These are phyloP conservation scores for Aspergillus haitiensis DNA, from an alignment of 495 filamentous ascomycete species.

Conservation along the genomic window DNA sequence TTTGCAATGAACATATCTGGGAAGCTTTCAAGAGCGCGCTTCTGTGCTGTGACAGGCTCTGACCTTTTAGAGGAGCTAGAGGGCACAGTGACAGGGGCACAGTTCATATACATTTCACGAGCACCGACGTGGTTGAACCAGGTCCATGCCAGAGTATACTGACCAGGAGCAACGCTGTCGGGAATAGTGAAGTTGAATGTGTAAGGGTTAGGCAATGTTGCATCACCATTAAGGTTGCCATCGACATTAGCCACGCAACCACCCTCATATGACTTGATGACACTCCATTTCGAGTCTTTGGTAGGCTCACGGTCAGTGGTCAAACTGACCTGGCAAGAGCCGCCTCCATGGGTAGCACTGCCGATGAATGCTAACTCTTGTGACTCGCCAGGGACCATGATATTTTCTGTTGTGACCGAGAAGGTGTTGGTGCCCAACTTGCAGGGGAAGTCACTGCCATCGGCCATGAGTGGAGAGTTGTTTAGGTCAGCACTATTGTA, in stretches of 20 bases:
- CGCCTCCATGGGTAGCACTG: conserved; percentile 78
- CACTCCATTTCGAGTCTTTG: conserved; percentile 61
- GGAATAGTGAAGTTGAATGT: conserved; percentile 51
- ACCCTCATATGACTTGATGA: conserved; percentile 79
- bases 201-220: conserved; percentile 25
- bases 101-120: conserved; percentile 97
- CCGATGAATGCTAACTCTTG: conserved; percentile 37
- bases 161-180: conserved; percentile 39
- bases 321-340: conserved; percentile 83
- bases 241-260: conserved; percentile 67
- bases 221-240: conserved; percentile 37
- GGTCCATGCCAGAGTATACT: conserved; percentile 78
- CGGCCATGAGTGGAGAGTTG: conserved; percentile 59
- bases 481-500: conserved; percentile 53
- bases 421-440: conserved; percentile 46
- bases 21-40: conserved; percentile 46
- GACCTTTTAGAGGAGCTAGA: conserved; percentile 50
- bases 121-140: conserved; percentile 91
- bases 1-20: conserved; percentile 84
- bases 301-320: conserved; percentile 68
- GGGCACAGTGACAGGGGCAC: conserved; percentile 66
- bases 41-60: conserved; percentile 26
- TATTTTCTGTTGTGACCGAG: conserved; percentile 31
- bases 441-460: conserved; percentile 78
- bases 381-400: conserved; percentile 32